Percentiles rank a stretch among this genome's conserved stretches.
phyloP scores from a whole-genome alignment of 2,329 filamentous ascomycete species.

The Diaporthe aspalathi region DNA sequence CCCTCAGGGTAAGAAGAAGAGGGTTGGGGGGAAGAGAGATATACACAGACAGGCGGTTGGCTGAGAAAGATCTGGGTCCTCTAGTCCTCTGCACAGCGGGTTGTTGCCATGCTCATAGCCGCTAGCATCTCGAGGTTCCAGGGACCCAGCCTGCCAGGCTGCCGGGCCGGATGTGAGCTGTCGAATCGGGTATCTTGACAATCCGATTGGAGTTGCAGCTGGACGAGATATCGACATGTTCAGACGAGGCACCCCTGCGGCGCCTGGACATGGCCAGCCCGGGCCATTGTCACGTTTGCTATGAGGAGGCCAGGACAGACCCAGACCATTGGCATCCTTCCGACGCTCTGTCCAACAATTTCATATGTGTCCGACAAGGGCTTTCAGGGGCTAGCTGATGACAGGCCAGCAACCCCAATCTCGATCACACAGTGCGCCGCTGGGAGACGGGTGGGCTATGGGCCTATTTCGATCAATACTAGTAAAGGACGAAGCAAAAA shows the following conservation, averaged over 20 bases:
- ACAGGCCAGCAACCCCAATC: neutral
- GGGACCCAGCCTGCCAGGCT: slow-evolving; percentile 15
- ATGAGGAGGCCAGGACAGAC: neutral
- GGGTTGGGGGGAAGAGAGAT: too few relatives aligned
- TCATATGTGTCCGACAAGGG: slow-evolving; percentile 13
- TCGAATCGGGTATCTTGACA: slow-evolving; percentile 36
- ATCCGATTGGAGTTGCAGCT: slow-evolving; percentile 20
- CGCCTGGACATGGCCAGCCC: neutral
- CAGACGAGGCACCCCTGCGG: slow-evolving; percentile 14
- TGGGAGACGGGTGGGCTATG: neutral
- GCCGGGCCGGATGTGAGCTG: slow-evolving; percentile 35
- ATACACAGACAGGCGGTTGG: neutral
- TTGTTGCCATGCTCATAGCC: slow-evolving; percentile 15
- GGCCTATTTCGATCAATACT: neutral
- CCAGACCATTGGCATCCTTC: neutral
- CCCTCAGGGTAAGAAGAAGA: neutral
- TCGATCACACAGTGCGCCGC: slow-evolving; percentile 12
- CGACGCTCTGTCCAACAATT: neutral
- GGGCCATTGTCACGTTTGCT: neutral
- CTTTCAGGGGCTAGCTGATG: slow-evolving; percentile 12
- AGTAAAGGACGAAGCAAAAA: too few relatives aligned
- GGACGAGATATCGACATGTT: slow-evolving; percentile 16
- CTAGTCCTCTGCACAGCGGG: slow-evolving; percentile 6
- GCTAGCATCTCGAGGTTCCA: slow-evolving; percentile 23
- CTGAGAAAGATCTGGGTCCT: neutral